Evolutionary conservation across 2,329 filamentous ascomycete species (phyloP), one percentile per base, ranked within the genome.

Genomic region (Aureobasidium sp.): DNA sequence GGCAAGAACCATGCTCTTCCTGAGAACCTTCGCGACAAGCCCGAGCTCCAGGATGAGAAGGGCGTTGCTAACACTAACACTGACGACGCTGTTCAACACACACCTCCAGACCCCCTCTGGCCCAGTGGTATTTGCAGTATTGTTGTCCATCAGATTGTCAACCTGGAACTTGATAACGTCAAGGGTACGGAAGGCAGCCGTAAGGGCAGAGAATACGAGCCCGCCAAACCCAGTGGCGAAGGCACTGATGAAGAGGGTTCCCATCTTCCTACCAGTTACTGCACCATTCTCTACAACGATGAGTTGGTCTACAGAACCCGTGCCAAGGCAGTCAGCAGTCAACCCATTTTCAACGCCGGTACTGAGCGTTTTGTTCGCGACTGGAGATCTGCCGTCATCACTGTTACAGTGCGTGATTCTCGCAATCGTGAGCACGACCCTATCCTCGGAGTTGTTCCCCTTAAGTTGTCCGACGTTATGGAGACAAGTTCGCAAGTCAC

Each of bases 281-380:
- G 92, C 77, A 97, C 92, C 1, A 92, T 99, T 61, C 77, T 94
- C 12, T 81, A 89, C 73, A 97, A 97, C 67, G 93, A 97, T 70
- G 86, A 95, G 69, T 76, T 96, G 67, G 84, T 85, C 74, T 97
- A 97, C 79, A 92, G 93, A 71, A 97, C 93, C n/a, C 85, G 94
- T 70, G 85, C 90, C 39, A 97, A 99, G 79, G 92, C 92, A 4
- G 89, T 96, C 8, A 95, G 89, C 39, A 95, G 90, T 59, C 92
- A 95, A 73, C 94, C 94, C 1, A 97, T 97, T 66, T 97, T 96
- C 82, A 97, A 97, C 69, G 92, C 94, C 3, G 93, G 93, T 64
- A 97, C 92, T 0, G 94, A 99, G 71, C 85, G 88, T 13, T 97
- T 97, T 69, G 79, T 97, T 34, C 87, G 93, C 26, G 93, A 99